Base-by-base conservation (phyloP, 2,329 filamentous ascomycete genomes). In the Venturia carpophila region DNA sequence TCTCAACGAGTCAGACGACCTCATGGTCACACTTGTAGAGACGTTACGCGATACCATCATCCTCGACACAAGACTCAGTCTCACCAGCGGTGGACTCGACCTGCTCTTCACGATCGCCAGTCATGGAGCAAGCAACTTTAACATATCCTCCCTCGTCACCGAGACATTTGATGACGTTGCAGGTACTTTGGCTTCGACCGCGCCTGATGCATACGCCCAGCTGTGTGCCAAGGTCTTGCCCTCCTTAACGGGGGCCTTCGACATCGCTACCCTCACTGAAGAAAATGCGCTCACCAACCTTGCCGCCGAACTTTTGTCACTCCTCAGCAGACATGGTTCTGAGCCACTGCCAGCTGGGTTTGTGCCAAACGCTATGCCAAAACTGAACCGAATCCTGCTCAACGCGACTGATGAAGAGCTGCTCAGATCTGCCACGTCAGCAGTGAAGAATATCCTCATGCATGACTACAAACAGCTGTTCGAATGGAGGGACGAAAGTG, bases 151-250 rank as follows among this genome's bases (percentile, higher is more conserved):
- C 79, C 80, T 97, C 63, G 89, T 97, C 30, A 89, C 86, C 43
- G 94, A 99, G 76, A 87, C 91, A 0, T 96, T 99, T 72, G 93
- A 97, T 74, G 91, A 94, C 55, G 87, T 97, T 65, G 89, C 92
- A 6, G 80, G 83, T 62, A 82, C 80, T 1, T 83, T 96, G 66
- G 79, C 88, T 1, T 85, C 87, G 17, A 78, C 79, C 67, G 85
- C 86, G 27, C 78, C 82, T 7, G 84, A 89, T 10, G 83, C 86
- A 0, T 99, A 93, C 74, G 82, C 87, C 61, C 84, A 85, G 13
- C 83, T 99, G 7, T 96, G 93, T 73, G 81, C 85, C 70, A 96
- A 93, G 75, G 90, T 96, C 5, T 78, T 97, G 10, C 94, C 94
- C 15, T 91, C 91, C 0, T 79, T 99, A 62, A 96, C 87, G 21